Evolutionary conservation across 2,329 filamentous ascomycete genomes (phyloP).

Genomic region (Aspergillus luchuensis): DNA sequence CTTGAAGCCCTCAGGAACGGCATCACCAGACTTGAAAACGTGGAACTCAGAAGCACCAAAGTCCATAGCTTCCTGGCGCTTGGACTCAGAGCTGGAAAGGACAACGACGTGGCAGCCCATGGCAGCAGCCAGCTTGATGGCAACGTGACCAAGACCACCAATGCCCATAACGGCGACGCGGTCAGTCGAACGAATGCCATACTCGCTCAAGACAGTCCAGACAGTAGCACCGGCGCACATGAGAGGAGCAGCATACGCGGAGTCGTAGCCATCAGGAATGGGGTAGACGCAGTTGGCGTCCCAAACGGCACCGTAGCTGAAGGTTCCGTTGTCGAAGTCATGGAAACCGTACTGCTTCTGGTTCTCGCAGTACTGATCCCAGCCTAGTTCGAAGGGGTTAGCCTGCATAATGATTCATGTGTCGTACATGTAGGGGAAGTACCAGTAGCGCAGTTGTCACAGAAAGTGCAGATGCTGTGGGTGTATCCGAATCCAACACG

Average conservation of each 20-base stretch:
- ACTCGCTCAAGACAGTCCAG: slow-evolving; percentile 12
- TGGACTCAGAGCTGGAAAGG: slow-evolving; percentile 23
- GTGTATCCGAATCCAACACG: slow-evolving; percentile 37
- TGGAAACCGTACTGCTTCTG: slow-evolving; percentile 30
- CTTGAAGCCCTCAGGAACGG: slow-evolving; percentile 10
- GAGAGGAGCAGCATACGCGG: slow-evolving; percentile 12
- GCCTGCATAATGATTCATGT: too few species aligned
- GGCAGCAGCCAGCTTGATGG: slow-evolving; percentile 62
- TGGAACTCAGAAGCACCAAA: slow-evolving; percentile 67
- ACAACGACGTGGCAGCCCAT: slow-evolving; percentile 59
- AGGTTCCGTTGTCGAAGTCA: slow-evolving; percentile 34
- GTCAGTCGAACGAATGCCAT: slow-evolving; percentile 13
- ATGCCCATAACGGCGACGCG: slow-evolving; percentile 17
- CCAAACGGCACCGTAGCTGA: slow-evolving; percentile 35
- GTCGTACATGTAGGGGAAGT: not conserved
- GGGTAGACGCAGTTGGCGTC: slow-evolving; percentile 21
- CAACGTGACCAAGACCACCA: slow-evolving; percentile 18
- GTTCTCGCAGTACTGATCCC: slow-evolving; percentile 29
- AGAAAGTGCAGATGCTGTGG: slow-evolving; percentile 32
- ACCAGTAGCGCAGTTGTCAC: slow-evolving; percentile 33
- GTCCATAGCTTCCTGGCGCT: slow-evolving; percentile 24
- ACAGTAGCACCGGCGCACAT: slow-evolving; percentile 19
- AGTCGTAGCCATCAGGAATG: slow-evolving; percentile 3
- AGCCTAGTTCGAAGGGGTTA: slow-evolving; percentile 1
- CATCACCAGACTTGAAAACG: slow-evolving; percentile 24